These are phyloP conservation scores for Phytophthora pistaciae DNA, from an alignment of 352 stramenopile genomes.

Conservation along the genomic window DNA sequence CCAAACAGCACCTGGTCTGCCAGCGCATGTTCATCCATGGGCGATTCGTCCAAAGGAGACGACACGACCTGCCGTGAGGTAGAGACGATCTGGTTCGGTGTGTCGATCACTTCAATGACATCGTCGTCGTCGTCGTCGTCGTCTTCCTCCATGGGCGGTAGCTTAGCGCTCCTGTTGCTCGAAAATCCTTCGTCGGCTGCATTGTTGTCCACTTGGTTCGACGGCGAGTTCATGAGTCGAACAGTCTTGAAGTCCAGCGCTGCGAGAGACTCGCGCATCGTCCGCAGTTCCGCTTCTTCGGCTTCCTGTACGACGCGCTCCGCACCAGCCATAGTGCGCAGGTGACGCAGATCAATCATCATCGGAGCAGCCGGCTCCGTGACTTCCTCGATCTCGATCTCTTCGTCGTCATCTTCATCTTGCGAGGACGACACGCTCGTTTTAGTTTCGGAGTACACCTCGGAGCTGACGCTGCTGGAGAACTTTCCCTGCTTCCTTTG, in stretches of 20 bases:
- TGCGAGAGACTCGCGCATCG: conserved; percentile 44
- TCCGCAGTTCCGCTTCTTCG: conserved; percentile 40
- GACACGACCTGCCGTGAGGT: conserved; percentile 42
- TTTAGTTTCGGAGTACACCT: conserved; percentile 43
- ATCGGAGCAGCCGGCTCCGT: conserved; percentile 27
- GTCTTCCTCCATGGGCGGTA: conserved; percentile 39
- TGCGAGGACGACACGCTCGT: conserved; percentile 41
- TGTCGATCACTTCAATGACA: conserved; percentile 33
- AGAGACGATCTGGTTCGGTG: conserved; percentile 31
- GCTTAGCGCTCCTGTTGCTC: conserved; percentile 24
- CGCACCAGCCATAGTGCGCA: conserved; percentile 44
- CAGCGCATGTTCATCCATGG: conserved; percentile 11
- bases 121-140: conserved; percentile 35
- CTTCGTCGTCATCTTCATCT: conserved; percentile 31
- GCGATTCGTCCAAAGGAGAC: conserved; percentile 32
- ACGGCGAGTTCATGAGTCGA: conserved; percentile 25
- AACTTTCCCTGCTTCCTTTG: conserved; percentile 26
- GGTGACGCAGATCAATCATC: conserved; percentile 47
- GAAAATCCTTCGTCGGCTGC: conserved; percentile 13
- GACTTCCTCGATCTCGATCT: conserved; percentile 23
- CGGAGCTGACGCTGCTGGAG: conserved; percentile 20
- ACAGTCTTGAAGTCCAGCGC: conserved; percentile 39
- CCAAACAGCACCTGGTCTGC: conserved; percentile 35
- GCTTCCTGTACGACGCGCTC: conserved; percentile 44
- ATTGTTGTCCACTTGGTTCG: conserved; percentile 7